Conservation (phyloP, 2,329 filamentous ascomycete species). For the Arthrobotrys conoides region DNA sequence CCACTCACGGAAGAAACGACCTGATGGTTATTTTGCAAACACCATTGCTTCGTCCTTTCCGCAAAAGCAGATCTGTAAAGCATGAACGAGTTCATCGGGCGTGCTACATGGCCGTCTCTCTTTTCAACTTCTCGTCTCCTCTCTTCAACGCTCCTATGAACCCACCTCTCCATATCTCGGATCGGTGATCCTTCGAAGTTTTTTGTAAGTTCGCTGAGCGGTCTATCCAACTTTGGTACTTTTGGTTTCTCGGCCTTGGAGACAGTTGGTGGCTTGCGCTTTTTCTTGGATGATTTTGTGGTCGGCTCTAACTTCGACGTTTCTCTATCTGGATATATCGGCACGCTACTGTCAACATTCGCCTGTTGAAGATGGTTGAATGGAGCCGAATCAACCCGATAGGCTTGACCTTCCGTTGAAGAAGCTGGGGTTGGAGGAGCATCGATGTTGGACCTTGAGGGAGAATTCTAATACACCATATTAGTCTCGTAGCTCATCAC, state of each 20-base stretch:
- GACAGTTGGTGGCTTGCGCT: conserved; percentile 52
- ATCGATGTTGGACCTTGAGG: conserved; percentile 25
- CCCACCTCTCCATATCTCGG: conserved; percentile 84
- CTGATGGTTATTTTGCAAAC: conserved; percentile 91
- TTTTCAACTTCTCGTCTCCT: conserved; percentile 78
- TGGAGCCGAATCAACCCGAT: background rate
- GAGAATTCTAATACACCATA: conserved; percentile 41
- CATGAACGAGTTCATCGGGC: conserved; percentile 99
- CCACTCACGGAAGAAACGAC: conserved; percentile 90
- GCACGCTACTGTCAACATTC: background rate
- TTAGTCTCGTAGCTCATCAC: background rate
- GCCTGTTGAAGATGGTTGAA: background rate
- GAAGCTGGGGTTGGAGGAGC: conserved; percentile 40
- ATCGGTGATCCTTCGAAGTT: conserved; percentile 75
- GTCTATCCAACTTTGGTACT: conserved; percentile 74
- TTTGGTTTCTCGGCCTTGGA: conserved; percentile 67
- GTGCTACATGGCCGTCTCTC: conserved; percentile 83
- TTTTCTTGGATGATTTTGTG: conserved; percentile 40
- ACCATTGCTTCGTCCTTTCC: conserved; percentile 85
- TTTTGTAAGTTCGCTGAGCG: conserved; percentile 79
- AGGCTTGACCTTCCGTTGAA: conserved; percentile 32
- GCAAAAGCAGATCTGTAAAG: conserved; percentile 94
- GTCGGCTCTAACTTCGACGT: background rate
- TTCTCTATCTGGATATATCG: conserved; percentile 8
- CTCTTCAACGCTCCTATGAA: conserved; percentile 77